Evolutionary conservation across 306 rosid genomes (phyloP).

Genomic region (Quercus variabilis): DNA sequence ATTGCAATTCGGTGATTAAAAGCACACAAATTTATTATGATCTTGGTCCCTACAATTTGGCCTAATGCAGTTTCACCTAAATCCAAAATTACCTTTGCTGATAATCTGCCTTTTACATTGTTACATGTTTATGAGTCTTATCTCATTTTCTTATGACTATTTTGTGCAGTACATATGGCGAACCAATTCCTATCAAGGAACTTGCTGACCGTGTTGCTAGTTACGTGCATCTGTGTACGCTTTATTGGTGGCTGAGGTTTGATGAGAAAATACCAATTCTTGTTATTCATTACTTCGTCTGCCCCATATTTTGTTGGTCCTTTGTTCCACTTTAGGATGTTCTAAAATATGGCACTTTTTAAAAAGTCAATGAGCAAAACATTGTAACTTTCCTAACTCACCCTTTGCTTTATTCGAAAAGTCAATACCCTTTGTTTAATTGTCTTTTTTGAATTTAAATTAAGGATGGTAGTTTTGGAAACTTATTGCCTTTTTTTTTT

Average conservation of each 20-base stretch:
- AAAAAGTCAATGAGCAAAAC: too few relatives aligned
- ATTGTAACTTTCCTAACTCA: too few relatives aligned
- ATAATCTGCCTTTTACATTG: background rate
- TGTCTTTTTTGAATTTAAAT: too few relatives aligned
- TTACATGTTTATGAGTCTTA: constrained; percentile 9
- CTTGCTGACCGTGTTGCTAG: constrained; percentile 97
- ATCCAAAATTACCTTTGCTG: background rate
- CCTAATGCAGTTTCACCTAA: background rate
- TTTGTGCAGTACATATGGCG: constrained; percentile 73
- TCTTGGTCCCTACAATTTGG: background rate
- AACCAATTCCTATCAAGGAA: constrained; percentile 86
- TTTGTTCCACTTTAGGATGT: too few relatives aligned
- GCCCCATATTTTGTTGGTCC: too few relatives aligned
- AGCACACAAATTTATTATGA: background rate
- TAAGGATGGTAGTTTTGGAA: too few relatives aligned
- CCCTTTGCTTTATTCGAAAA: too few relatives aligned
- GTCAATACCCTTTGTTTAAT: too few relatives aligned
- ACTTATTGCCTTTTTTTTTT: too few relatives aligned
- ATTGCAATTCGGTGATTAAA: background rate
- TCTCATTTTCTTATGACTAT: constrained; percentile 11
- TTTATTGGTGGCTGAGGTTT: constrained; percentile 99
- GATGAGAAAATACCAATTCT: constrained; percentile 7
- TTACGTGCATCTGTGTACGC: constrained; percentile 94
- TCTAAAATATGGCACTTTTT: too few relatives aligned
- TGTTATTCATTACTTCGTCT: constrained; percentile 5